Evolutionary conservation across 257 asterid species (phyloP).

Genomic region (Nicotiana noctiflora): DNA sequence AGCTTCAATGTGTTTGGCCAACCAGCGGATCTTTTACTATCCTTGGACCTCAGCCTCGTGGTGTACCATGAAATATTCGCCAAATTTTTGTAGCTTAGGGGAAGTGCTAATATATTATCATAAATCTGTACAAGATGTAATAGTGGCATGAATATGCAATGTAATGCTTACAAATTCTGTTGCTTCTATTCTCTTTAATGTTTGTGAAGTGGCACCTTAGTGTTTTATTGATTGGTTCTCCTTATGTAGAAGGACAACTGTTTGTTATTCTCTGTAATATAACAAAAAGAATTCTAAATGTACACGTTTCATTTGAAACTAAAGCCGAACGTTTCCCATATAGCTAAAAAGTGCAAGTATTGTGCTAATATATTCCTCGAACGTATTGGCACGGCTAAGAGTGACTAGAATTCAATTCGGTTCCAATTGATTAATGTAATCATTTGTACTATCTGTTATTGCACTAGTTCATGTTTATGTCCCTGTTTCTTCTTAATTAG

Average conservation of each 20-base stretch:
- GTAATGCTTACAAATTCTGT: not conserved
- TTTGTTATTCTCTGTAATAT: not conserved
- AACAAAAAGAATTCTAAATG: not conserved
- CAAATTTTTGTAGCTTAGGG: not conserved
- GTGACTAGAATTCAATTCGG: no score
- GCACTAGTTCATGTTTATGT: no score
- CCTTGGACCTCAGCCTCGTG: not conserved
- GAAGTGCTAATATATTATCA: not conserved
- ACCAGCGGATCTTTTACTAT: not conserved
- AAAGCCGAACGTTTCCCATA: not conserved
- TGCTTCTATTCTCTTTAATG: not conserved
- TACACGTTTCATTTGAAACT: not conserved
- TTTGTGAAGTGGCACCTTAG: not conserved
- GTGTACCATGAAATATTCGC: constrained; percentile 5
- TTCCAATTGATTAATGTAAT: no score
- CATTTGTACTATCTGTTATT: no score
- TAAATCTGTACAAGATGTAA: not conserved
- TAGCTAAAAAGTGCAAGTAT: not conserved
- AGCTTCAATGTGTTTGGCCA: not conserved
- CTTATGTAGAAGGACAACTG: not conserved
- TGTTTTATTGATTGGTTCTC: not conserved
- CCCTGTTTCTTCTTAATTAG: no score
- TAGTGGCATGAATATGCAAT: not conserved
- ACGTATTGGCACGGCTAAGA: no score
- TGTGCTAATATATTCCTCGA: not conserved